A percentile compares a stretch with the other conserved stretches of the same genome.
phyloP scores from a whole-genome alignment of 768 basidiomycete genomes.

The Rhizopogon salebrosus region DNA sequence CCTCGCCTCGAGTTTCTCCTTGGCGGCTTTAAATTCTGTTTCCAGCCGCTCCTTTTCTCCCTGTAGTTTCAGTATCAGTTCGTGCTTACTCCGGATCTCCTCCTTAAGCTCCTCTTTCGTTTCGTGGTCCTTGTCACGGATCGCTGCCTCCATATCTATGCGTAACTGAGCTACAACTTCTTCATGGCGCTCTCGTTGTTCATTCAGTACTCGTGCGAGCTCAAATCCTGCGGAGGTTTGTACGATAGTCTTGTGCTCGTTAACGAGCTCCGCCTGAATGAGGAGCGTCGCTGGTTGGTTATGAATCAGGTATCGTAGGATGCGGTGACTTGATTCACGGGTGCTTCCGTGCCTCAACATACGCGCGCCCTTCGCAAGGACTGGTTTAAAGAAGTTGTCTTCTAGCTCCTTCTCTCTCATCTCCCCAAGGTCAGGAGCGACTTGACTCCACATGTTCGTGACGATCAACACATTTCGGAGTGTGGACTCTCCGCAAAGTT shows the following conservation, averaged over 20 bases:
- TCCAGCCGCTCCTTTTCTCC: neutral
- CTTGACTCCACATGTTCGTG: conserved; percentile 42
- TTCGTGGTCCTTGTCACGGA: conserved; percentile 33
- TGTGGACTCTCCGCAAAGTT: conserved; percentile 38
- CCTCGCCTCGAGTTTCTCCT: neutral
- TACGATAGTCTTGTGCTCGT: conserved; percentile 33
- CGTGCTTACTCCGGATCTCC: conserved; percentile 14
- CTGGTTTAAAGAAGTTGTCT: conserved; percentile 36
- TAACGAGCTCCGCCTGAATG: conserved; percentile 41
- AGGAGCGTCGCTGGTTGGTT: conserved; percentile 33
- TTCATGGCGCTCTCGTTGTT: conserved; percentile 33
- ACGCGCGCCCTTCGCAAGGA: conserved; percentile 34
- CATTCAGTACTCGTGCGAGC: conserved; percentile 36
- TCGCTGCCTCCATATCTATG: conserved; percentile 37
- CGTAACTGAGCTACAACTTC: conserved; percentile 37
- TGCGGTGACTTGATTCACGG: conserved; percentile 31
- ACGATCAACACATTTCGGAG: conserved; percentile 38
- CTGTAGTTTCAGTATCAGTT: neutral
- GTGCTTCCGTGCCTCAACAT: conserved; percentile 32
- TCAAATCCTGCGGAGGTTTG: conserved; percentile 44
- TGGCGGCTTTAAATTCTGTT: neutral
- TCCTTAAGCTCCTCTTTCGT: conserved; percentile 31
- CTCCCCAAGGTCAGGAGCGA: conserved; percentile 21
- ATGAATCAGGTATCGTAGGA: conserved; percentile 32
- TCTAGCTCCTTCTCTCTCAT: conserved; percentile 35